These are phyloP conservation scores for Trichoderma semiorbis DNA, from an alignment of 2,329 filamentous ascomycete genomes.

Conservation along the genomic window DNA sequence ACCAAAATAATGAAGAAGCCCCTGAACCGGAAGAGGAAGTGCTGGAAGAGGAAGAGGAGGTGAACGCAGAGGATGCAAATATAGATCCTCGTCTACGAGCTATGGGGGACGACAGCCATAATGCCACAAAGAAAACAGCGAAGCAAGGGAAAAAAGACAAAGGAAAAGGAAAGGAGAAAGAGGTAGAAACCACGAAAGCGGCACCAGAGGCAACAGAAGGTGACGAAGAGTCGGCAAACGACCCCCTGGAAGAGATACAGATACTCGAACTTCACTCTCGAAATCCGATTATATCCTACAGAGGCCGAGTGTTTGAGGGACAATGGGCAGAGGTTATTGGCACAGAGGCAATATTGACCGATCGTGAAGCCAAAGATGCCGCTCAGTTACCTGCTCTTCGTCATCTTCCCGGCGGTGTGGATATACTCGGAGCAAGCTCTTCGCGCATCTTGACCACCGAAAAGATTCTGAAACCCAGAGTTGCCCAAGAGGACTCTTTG, in stretches of 20 bases:
- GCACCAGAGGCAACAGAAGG: background rate
- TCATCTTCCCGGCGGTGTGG: slow-evolving; percentile 56
- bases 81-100: slow-evolving; percentile 36
- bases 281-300: slow-evolving; percentile 76
- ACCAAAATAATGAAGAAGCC: slow-evolving; percentile 22
- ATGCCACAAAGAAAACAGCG: background rate
- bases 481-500: slow-evolving; percentile 33
- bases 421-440: slow-evolving; percentile 68
- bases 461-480: slow-evolving; percentile 53
- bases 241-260: slow-evolving; percentile 55
- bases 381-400: slow-evolving; percentile 45
- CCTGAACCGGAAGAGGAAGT: slow-evolving; percentile 2
- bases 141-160: background rate
- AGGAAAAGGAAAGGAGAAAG: slow-evolving; percentile 18
- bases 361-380: slow-evolving; percentile 47
- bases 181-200: slow-evolving; percentile 16
- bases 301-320: slow-evolving; percentile 73
- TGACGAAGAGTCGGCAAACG: slow-evolving; percentile 19
- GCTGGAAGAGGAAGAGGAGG: background rate
- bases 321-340: slow-evolving; percentile 80
- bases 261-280: slow-evolving; percentile 76
- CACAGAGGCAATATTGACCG: slow-evolving; percentile 73
- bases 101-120: background rate
- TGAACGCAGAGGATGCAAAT: slow-evolving; percentile 28
- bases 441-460: slow-evolving; percentile 67